Conservation (phyloP, 148 eudicot genomes). For the Gaultheria prostrata region DNA sequence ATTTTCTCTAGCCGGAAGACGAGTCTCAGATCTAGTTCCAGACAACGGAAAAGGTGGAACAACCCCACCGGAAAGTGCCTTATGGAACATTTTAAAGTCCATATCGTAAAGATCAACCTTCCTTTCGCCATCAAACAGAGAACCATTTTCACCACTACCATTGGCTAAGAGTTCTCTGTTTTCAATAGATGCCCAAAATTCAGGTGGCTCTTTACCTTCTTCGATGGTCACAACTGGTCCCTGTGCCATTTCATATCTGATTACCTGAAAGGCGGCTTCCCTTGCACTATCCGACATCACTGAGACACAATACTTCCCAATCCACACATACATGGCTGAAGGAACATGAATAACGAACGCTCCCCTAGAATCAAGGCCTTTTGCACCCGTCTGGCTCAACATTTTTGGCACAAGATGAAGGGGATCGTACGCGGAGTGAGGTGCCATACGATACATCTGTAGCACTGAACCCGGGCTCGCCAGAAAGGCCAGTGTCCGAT, state of each 20-base stretch:
- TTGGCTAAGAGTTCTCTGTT: slow-evolving; percentile 25
- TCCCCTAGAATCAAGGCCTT: slow-evolving; percentile 83
- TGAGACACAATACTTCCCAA: slow-evolving; percentile 60
- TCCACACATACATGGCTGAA: slow-evolving; percentile 77
- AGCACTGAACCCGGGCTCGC: slow-evolving; percentile 80
- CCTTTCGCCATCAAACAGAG: slow-evolving; percentile 28
- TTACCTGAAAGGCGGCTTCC: slow-evolving; percentile 70
- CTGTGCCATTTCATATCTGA: slow-evolving; percentile 69
- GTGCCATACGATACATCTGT: slow-evolving; percentile 91
- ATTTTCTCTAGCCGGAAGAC: slow-evolving; percentile 63
- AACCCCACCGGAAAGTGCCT: slow-evolving; percentile 79
- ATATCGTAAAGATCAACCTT: slow-evolving; percentile 61
- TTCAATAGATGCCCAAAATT: slow-evolving; percentile 65
- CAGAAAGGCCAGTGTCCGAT: slow-evolving; percentile 72
- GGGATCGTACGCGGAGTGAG: slow-evolving; percentile 93
- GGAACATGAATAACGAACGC: slow-evolving; percentile 85
- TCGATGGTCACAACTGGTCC: slow-evolving; percentile 50
- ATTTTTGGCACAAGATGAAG: slow-evolving; percentile 96
- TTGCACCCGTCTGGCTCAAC: slow-evolving; percentile 47
- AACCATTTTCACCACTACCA: slow-evolving; percentile 8
- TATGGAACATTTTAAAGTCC: slow-evolving; percentile 74
- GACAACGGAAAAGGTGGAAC: slow-evolving; percentile 59
- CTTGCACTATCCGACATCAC: slow-evolving; percentile 66
- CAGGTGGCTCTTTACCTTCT: slow-evolving; percentile 78
- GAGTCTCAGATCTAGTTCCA: slow-evolving; percentile 49